Evolutionary conservation across 331 rosid genomes (phyloP), one percentile per base, ranked within the genome.

Genomic region (Malus hybrid): DNA sequence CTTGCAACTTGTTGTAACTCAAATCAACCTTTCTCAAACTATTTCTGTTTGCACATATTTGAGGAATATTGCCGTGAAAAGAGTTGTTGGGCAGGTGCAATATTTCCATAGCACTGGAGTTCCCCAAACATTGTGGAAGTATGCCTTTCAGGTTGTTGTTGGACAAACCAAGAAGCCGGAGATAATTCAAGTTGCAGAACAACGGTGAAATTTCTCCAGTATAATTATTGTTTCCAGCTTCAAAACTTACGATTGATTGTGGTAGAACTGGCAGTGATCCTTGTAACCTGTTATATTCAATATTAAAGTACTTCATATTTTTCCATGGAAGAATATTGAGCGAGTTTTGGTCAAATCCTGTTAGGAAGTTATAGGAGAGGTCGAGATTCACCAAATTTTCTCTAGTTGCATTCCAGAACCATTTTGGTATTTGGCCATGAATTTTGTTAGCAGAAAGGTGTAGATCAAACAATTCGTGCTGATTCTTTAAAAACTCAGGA

Each of bases 321-420:
- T 5, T 1, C 57, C 57, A 50, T 1, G 9, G 57, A 6, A 50
- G n/a, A 50, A 50, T 50, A 28, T 28, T 28, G 61, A 20, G 24
- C 29, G 29, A 28, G 3, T 28, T 28, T 28, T 28, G 29, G 29
- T 28, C 29, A 28, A 28, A 28, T 28, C 29, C 29, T 28, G 29
- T 28, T 3, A 56, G 3, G 20, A 19, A n/a, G 13, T 56, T 56
- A 4, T n/a, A 0, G 3, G 1, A 3, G 28, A 56, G 61, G 9
- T 0, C 0, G 12, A 56, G 27, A 0, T 0, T 2, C 2, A 0
- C 18, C 22, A 52, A 52, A 0, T 36, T 36, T 50, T 50, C n/a
- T 0, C 0, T 15, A 15, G 57, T 50, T 50, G 57, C 57, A 15
- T 50, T 50, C 20, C 3, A 50, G 8, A 50, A 0, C 57, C 57